Evolutionary conservation across 163 green algal genomes (phyloP).

Genomic region (Coccomyxa subellipsoidea): DNA sequence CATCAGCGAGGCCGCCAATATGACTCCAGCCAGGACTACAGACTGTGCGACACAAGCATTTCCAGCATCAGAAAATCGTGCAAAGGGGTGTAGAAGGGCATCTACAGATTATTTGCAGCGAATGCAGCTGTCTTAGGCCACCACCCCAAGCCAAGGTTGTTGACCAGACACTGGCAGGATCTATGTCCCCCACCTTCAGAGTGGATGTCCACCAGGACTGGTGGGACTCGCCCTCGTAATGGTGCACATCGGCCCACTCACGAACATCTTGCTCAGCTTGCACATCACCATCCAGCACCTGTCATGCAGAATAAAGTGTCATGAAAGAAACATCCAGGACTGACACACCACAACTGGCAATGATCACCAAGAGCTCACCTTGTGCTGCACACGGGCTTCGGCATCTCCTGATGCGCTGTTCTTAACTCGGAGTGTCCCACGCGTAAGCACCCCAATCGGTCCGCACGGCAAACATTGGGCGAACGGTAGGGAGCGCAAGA

Average conservation of each 20-base stretch:
- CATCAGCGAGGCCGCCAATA: background rate
- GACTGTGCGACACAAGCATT: background rate
- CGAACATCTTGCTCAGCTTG: background rate
- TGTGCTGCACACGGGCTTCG: background rate
- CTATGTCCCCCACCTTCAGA: background rate
- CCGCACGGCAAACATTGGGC: background rate
- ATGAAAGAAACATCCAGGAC: background rate
- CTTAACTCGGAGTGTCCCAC: background rate
- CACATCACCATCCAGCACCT: background rate
- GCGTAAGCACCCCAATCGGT: background rate
- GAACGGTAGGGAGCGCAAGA: background rate
- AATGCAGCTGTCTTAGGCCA: background rate
- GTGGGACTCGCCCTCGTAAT: background rate
- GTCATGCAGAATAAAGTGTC: background rate
- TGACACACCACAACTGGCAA: background rate
- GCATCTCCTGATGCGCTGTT: background rate
- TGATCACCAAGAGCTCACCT: background rate
- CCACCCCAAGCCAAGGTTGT: too few relatives aligned
- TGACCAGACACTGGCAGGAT: background rate
- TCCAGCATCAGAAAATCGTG: too few relatives aligned
- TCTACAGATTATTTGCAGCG: too few relatives aligned
- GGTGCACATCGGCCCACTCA: background rate
- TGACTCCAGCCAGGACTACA: background rate
- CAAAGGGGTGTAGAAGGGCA: too few relatives aligned
- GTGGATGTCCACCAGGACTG: background rate